phyloP scores from a whole-genome alignment of 139 green algal genomes.

The Deuterostichococcus epilithicus region DNA sequence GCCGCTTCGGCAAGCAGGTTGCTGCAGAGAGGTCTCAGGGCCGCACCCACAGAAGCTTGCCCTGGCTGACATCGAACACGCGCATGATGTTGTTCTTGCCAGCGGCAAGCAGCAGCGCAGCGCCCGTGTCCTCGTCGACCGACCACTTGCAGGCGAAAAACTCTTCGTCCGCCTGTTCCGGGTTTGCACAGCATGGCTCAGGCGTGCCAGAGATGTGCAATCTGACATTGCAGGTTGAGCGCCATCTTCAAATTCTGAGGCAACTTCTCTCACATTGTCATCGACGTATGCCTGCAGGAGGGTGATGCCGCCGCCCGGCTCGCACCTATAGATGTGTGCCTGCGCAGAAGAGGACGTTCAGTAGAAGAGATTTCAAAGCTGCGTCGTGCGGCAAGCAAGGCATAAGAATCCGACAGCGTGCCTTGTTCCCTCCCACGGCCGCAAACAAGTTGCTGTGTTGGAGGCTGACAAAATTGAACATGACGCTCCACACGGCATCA shows the following conservation, averaged over 20 bases:
- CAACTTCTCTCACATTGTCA: conserved; percentile 33
- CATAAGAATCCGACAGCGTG: too few relatives aligned
- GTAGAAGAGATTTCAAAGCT: too few relatives aligned
- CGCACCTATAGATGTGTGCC: conserved; percentile 62
- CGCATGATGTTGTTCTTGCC: conserved; percentile 55
- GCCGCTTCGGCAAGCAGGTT: too few relatives aligned
- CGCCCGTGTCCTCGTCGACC: conserved; percentile 26
- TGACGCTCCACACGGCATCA: background rate
- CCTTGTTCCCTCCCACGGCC: background rate
- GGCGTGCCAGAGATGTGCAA: background rate
- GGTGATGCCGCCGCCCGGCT: conserved; percentile 36
- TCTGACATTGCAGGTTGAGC: background rate
- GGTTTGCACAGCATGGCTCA: conserved; percentile 2
- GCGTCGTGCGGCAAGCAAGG: too few relatives aligned
- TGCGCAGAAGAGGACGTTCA: too few relatives aligned
- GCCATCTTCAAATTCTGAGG: background rate
- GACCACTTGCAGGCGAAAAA: conserved; percentile 68
- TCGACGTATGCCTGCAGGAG: conserved; percentile 61
- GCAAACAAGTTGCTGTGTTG: background rate
- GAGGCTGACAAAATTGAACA: background rate
- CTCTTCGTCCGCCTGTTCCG: conserved; percentile 48
- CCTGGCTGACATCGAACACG: conserved; percentile 40
- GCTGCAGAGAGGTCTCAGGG: too few relatives aligned
- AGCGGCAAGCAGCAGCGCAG: conserved; percentile 64
- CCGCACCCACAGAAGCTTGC: conserved; percentile 34